Evolutionary conservation across 371 early-diverging fungal genomes (phyloP), one percentile per base, ranked within the genome.

Genomic region (Actinomortierella ambigua): DNA sequence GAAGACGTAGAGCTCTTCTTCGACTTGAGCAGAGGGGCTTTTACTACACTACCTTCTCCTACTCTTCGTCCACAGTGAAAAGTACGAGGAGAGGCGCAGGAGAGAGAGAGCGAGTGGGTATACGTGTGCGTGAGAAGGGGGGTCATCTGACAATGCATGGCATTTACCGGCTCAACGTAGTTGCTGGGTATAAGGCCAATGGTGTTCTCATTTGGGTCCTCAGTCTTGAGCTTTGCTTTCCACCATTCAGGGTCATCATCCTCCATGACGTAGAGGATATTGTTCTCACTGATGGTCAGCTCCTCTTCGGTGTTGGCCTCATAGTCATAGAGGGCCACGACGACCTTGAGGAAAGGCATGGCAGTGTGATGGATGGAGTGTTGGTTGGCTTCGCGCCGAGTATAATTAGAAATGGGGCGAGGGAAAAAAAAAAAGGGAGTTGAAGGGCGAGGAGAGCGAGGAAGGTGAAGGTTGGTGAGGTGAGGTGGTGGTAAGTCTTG

Each of bases 301-400:
- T 97, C 97, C 53, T 96, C 97, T 66, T 88, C 90, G 39, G 90
- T 91, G 44, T 86, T 82, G 28, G 96, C 91, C 48, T 85, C 85
- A 78, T 96, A 97, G 69, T 91, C 90, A 67, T 95, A 96, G n/a
- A 90, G 73, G 15, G 91, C 87, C 51, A 77, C 64, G 53, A 79
- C 77, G 54, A 83, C 81, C 61, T 79, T 78, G 28, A 67, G 57
- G 59, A 82, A 80, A 41, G 85, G 82, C 85, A 85, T 85, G 55
- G 57, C 56, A 57, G 53, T 18, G 26, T 39, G 22, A 18, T 39
- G 53, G 27, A 48, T 48, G 49, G 49, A 48, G 49, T 34, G 34
- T 34, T 4, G 11, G 34, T 34, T 34, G 34, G 11, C 34, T n/a
- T n/a, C n/a, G n/a, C n/a, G n/a, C 34, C 34, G 34, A 34, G 34